phyloP scores from a whole-genome alignment of 148 eudicot species.

The Fagopyrum tataricum region DNA sequence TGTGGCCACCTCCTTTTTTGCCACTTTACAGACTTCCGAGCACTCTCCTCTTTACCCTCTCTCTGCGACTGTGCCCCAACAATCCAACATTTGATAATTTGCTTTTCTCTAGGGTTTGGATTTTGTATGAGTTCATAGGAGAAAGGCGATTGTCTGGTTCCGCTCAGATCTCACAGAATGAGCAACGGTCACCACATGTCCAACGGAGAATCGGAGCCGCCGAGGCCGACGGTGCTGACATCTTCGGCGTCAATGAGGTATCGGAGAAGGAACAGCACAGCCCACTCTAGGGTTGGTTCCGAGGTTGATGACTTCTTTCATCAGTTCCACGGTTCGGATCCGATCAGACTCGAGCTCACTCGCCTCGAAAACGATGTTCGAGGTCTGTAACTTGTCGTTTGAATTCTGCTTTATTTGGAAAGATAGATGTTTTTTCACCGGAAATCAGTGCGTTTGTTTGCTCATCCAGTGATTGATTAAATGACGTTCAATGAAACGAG shows the following conservation, averaged over 20 bases:
- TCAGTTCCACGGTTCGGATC: slow-evolving; percentile 84
- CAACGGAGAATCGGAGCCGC: slow-evolving; percentile 29
- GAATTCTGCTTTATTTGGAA: neutral
- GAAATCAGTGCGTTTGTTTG: neutral
- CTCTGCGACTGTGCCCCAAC: neutral
- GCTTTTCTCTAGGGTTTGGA: slow-evolving; percentile 13
- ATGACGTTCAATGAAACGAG: neutral
- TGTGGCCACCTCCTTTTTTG: neutral
- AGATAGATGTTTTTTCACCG: neutral
- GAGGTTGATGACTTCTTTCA: slow-evolving; percentile 51
- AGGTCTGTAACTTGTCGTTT: slow-evolving; percentile 33
- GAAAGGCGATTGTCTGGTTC: neutral
- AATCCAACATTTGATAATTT: neutral
- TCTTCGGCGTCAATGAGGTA: slow-evolving; percentile 37
- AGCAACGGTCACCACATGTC: slow-evolving; percentile 15
- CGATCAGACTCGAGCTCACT: slow-evolving; percentile 76
- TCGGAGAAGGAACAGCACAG: slow-evolving; percentile 27
- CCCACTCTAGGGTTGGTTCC: slow-evolving; percentile 30
- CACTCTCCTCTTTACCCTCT: slow-evolving; percentile 2
- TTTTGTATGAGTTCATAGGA: neutral
- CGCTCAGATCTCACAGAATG: slow-evolving; percentile 21
- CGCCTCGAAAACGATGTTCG: slow-evolving; percentile 83
- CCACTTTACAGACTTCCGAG: slow-evolving; percentile 12
- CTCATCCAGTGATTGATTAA: neutral
- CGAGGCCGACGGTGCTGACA: slow-evolving; percentile 31